Evolutionary conservation across 805 yeast genomes (phyloP), one percentile per base, ranked within the genome.

Genomic region (Candida parachauliodes): DNA sequence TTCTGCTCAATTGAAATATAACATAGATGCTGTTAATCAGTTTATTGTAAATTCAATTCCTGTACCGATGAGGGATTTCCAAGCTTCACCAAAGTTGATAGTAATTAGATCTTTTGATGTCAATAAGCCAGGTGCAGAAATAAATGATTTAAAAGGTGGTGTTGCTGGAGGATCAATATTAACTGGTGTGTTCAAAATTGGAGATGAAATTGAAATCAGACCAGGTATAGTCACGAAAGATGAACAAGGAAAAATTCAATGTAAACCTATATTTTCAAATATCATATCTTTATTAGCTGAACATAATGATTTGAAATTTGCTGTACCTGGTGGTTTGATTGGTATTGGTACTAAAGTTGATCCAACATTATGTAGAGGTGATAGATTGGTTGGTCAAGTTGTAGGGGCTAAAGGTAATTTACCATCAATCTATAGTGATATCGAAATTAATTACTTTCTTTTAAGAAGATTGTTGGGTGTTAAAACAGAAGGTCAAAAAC

Each of bases 301-400:
- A 69, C 89, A 93, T 68, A 94, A 93, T 57, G 96, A 89, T 63
- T 79, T 93, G 66, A 93, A 93, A 65, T 93, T 91, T 57, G 99
- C 99, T 42, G 98, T 93, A 55, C 99, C 99, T 32, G 99, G 99
- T 81, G 99, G 99, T 47, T 78, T 93, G 61, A 94, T 93, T 55
- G 99, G 99, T 79, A 97, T 93, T 41, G 99, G 99, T 72, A 93
- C 98, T 36, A 88, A 87, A 68, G 95, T 93, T 50, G 99, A 93
- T 68, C 99, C 99, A 41, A 93, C 98, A 2, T 72, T 93, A 56
- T 93, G 99, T 76, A 86, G 98, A 73, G 99, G 98, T 44, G 99
- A 93, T 71, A 87, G 98, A 72, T 77, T 93, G 56, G 97, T 94
- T 40, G 99, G 99, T 54, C 98, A 93, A 72, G 98, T 93, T 45